Base-by-base conservation (phyloP, 495 filamentous ascomycete genomes). In the Penicillium ochrochloron region DNA sequence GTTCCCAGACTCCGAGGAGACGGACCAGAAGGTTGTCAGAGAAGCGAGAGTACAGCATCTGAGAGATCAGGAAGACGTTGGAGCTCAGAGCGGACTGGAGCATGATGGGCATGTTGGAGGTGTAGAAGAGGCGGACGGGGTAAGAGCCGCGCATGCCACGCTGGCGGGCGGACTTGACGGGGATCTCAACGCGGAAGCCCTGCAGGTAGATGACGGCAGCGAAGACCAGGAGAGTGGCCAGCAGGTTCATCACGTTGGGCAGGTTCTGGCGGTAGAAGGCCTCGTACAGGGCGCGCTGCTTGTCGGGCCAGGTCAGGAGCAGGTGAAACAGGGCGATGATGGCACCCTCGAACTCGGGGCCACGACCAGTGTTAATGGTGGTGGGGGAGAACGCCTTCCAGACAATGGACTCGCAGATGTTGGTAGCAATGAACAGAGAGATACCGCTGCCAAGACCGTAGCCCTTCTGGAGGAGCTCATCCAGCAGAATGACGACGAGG, bases 341-440 rank as follows among this genome's bases (percentile, higher is more conserved):
- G 58, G 96, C 96, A 76, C 96, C 96, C 84, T 99, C 96, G 76
- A 98, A 99, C 80, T 99, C 96, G 71, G 96, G 96, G 57, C 96
- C 96, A 84, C 96, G 92, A 65, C 96, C 96, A 62, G 96, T 98
- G 85, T 99, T 99, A 82, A 99, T 96, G 74, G 95, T 97, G 17
- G 96, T 99, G 31, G 96, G 96, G 59, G 93, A 97, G 84, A 98
- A 98, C 21, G 96, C 96, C 85, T 97, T 97, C 96, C 96, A 99
- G 78, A 99, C 89, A 76, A 99, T 99, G 37, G 93, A 97, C 82
- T 99, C 96, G 89, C 96, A 99, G 82, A 99, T 98, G 86, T 98
- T 98, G 83, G 96, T 99, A 60, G 96, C 96, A 76, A 99, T 99
- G 88, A 99, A 99, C 60, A 99, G 90, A 50, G 93, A 97, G 78